phyloP scores from a whole-genome alignment of 371 early-diverging fungal genomes.

The Gilbertella persicaria region DNA sequence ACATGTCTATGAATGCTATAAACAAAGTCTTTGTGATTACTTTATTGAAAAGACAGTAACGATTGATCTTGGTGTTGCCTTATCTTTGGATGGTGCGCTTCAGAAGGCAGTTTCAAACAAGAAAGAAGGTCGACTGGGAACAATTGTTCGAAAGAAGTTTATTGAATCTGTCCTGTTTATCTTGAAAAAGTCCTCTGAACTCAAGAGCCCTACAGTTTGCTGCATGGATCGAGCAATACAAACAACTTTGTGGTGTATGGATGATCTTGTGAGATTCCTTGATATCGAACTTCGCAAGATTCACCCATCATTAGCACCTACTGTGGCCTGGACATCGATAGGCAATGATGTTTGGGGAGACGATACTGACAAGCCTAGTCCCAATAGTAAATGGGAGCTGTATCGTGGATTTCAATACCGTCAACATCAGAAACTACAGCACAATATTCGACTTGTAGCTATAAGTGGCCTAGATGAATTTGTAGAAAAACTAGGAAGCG shows the following conservation, averaged over 20 bases:
- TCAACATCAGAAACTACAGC: constrained; percentile 31
- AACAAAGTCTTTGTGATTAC: constrained; percentile 72
- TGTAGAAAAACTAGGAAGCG: constrained; percentile 45
- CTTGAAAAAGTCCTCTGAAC: constrained; percentile 51
- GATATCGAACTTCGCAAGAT: constrained; percentile 39
- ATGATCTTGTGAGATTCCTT: constrained; percentile 40
- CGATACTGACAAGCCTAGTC: background rate
- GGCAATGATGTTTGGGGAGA: constrained; percentile 18
- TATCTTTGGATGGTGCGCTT: constrained; percentile 21
- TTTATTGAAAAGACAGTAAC: constrained; percentile 66
- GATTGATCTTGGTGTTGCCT: constrained; percentile 36
- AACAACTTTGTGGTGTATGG: constrained; percentile 49
- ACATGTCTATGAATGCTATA: constrained; percentile 58
- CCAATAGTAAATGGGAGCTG: constrained; percentile 31
- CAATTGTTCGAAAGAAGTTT: constrained; percentile 51
- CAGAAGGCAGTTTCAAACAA: constrained; percentile 16
- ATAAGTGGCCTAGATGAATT: constrained; percentile 64
- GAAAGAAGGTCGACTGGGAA: constrained; percentile 26
- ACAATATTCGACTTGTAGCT: constrained; percentile 52
- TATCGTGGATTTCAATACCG: constrained; percentile 32
- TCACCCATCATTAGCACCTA: constrained; percentile 33
- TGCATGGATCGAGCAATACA: constrained; percentile 39
- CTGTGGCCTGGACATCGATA: constrained; percentile 37
- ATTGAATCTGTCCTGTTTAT: constrained; percentile 56
- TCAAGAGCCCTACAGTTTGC: constrained; percentile 63